Evolutionary conservation across 2,329 filamentous ascomycete genomes (phyloP).

Genomic region (Daldinia eschscholtzii): DNA sequence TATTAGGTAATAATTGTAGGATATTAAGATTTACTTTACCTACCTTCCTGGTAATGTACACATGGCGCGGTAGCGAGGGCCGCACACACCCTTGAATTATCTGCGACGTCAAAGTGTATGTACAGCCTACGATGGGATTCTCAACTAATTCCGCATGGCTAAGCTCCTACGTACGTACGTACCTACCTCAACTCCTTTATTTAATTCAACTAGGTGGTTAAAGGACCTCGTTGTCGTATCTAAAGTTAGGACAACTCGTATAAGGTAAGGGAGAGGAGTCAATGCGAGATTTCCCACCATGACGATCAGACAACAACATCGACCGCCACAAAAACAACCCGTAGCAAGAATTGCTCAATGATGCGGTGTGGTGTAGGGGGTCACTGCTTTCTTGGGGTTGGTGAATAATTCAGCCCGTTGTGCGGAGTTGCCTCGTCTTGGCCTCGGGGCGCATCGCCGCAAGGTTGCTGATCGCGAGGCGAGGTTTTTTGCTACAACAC

Average conservation of each 20-base stretch:
- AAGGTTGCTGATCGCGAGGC: constrained; percentile 39
- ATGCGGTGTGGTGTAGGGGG: constrained; percentile 21
- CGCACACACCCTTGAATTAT: background rate
- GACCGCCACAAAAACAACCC: constrained; percentile 18
- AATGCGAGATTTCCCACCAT: constrained; percentile 1
- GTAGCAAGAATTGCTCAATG: constrained; percentile 18
- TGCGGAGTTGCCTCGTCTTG: constrained; percentile 37
- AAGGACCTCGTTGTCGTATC: background rate
- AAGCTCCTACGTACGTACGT: background rate
- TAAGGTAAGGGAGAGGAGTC: constrained; percentile 3
- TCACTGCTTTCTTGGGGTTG: constrained; percentile 24
- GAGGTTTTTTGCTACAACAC: constrained; percentile 34
- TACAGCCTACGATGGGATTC: constrained; percentile 36
- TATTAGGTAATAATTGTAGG: background rate
- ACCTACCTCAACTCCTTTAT: background rate
- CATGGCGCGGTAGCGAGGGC: background rate
- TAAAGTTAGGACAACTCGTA: constrained; percentile 8
- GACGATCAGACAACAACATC: constrained; percentile 20
- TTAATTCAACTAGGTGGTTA: background rate
- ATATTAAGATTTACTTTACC: background rate
- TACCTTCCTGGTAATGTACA: background rate
- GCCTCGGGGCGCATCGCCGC: constrained; percentile 26
- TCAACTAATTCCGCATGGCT: constrained; percentile 3
- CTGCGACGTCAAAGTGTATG: constrained; percentile 13
- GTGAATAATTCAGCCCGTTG: constrained; percentile 33